Conservation (phyloP, 2,329 filamentous ascomycete species). For the Domatiomyces globalis region DNA sequence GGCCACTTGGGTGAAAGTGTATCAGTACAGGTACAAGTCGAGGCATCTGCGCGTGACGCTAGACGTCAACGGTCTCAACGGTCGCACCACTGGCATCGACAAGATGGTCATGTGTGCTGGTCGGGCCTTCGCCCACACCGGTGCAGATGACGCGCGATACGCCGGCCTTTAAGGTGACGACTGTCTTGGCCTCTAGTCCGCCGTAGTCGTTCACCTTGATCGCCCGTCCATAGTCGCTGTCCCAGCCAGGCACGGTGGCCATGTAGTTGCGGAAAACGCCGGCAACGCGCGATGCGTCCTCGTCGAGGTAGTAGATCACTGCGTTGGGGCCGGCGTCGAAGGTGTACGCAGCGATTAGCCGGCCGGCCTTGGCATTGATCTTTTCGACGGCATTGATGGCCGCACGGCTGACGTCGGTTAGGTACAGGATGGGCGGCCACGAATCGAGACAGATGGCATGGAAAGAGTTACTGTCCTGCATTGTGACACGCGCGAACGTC, state of each 20-base stretch:
- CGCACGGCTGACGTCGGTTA: conserved; percentile 83
- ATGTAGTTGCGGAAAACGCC: conserved; percentile 63
- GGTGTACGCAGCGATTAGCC: conserved; percentile 79
- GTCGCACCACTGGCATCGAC: conserved; percentile 48
- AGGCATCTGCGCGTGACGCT: neutral
- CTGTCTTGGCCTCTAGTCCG: conserved; percentile 44
- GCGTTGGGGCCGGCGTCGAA: conserved; percentile 96
- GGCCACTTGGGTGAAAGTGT: too few species aligned
- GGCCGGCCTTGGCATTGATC: conserved; percentile 68
- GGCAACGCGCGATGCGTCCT: conserved; percentile 58
- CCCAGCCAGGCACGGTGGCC: conserved; percentile 38
- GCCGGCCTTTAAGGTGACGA: conserved; percentile 56
- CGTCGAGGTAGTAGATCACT: conserved; percentile 84
- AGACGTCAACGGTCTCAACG: conserved; percentile 4
- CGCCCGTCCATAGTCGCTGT: conserved; percentile 44
- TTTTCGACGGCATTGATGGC: conserved; percentile 79
- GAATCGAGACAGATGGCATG: conserved; percentile 91
- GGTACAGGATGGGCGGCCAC: conserved; percentile 94
- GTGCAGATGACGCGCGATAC: conserved; percentile 85
- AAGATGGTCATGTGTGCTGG: conserved; percentile 63
- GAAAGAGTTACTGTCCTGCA: conserved; percentile 95
- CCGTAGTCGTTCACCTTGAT: conserved; percentile 37
- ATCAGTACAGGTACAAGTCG: too few species aligned
- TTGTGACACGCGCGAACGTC: conserved; percentile 76
- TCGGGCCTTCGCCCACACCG: conserved; percentile 75